Evolutionary conservation across 2,329 filamentous ascomycete genomes (phyloP), one percentile per base, ranked within the genome.

Genomic region (Cladophialophora yegresii): DNA sequence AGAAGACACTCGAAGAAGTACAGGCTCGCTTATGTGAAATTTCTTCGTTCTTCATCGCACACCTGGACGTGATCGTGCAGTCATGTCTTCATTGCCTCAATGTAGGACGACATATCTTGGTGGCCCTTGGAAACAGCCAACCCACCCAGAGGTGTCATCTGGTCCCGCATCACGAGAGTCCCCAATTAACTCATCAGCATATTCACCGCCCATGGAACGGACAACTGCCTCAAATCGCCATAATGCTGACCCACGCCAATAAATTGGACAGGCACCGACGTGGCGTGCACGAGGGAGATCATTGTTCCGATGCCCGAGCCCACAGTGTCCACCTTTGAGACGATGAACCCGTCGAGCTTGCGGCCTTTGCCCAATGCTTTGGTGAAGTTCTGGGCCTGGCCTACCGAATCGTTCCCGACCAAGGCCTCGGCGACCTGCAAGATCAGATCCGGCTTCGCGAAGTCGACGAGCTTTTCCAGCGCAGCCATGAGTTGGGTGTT

Each of bases 261-360:
- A 75, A 99, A 99, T 10, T 98, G 84, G 22, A 99, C 92, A 0
- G 96, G 96, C 53, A 99, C 96, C 30, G 93, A 92, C 3, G 96
- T 99, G 2, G 95, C 93, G 79, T 98, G 93, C 45, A 99, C 93
- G 82, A 99, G 93, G 75, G 91, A 96, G 67, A 99, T 95, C 68
- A 99, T 82, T 2, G 93, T 97, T 1, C 89, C 92, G 50, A 97
- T 92, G 93, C 98, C 98, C 79, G 97, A 93, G n/a, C 95, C 96
- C 43, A 99, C 96, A 0, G 95, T 99, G 79, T 99, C 95, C 76
- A 95, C 98, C 79, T 99, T 99, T 66, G 89, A 93, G 72, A 99
- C 97, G 75, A 99, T 96, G 78, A 99, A 99, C 5, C 95, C 95
- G 78, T 99, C 96, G 43, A 99, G 83, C 30, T 86, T 85, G 63